These are phyloP conservation scores for Blastomyces emzantsi DNA, from an alignment of 2,329 filamentous ascomycete species.

Conservation along the genomic window DNA sequence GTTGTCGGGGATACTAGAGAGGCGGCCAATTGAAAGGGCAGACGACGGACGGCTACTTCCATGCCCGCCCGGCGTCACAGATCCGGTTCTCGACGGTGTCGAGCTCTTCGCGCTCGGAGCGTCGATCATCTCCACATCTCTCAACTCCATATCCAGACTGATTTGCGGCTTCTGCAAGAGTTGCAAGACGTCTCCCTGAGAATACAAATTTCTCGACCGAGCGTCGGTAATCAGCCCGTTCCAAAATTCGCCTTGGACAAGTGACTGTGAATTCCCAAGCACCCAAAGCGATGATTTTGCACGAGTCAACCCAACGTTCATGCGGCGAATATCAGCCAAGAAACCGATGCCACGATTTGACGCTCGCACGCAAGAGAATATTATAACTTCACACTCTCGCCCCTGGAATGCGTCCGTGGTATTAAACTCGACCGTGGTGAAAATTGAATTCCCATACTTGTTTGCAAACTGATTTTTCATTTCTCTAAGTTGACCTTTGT, in stretches of 20 bases:
- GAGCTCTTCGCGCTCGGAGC: slow-evolving; percentile 18
- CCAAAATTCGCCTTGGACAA: slow-evolving; percentile 88
- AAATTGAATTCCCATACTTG: slow-evolving; percentile 64
- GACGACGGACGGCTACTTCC: slow-evolving; percentile 30
- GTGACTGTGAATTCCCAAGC: slow-evolving; percentile 78
- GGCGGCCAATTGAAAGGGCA: slow-evolving; percentile 16
- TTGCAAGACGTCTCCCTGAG: slow-evolving; percentile 52
- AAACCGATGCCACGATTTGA: slow-evolving; percentile 93
- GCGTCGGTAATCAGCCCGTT: slow-evolving; percentile 76
- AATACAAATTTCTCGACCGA: slow-evolving; percentile 64
- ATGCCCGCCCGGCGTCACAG: slow-evolving; percentile 16
- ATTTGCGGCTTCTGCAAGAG: slow-evolving; percentile 49
- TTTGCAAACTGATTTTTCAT: slow-evolving; percentile 65
- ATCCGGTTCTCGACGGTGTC: slow-evolving; percentile 15
- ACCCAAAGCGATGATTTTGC: slow-evolving; percentile 97
- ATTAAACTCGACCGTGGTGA: slow-evolving; percentile 86
- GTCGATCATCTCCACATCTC: slow-evolving; percentile 38
- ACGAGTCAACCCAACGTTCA: slow-evolving; percentile 97
- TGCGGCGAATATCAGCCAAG: slow-evolving; percentile 94
- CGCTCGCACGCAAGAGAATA: slow-evolving; percentile 96
- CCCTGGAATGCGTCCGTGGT: slow-evolving; percentile 98
- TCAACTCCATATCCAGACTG: slow-evolving; percentile 32
- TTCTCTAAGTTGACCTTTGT: slow-evolving; percentile 83
- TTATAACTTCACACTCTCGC: slow-evolving; percentile 93
- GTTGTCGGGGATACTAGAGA: slow-evolving; percentile 9